These are phyloP conservation scores for Pleodorina starrii DNA, from an alignment of 139 green algal genomes.

Conservation along the genomic window DNA sequence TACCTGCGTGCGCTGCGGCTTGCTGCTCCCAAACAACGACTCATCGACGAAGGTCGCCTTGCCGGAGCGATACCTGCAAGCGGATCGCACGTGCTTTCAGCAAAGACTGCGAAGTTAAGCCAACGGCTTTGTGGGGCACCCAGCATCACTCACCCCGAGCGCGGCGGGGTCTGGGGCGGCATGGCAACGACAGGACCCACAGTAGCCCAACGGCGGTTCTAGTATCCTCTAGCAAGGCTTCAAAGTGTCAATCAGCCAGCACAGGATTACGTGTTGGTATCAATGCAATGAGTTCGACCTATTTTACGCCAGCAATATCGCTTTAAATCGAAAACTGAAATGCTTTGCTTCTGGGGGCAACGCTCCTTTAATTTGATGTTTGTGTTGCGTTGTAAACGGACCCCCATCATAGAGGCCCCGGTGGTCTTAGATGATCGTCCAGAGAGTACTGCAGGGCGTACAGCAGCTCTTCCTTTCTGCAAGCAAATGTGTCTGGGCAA, in stretches of 20 bases:
- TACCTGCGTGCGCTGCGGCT: conserved; percentile 27
- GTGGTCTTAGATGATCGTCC: conserved; percentile 27
- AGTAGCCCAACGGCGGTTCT: neutral
- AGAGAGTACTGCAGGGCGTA: too few relatives aligned
- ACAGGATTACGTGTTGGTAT: too few relatives aligned
- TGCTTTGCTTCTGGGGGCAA: too few relatives aligned
- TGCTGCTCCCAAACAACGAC: conserved; percentile 53
- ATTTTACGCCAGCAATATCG: too few relatives aligned
- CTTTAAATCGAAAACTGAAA: too few relatives aligned
- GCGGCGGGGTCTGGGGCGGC: conserved; percentile 42
- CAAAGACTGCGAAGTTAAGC: too few relatives aligned
- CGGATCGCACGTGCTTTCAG: neutral
- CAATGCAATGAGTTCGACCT: too few relatives aligned
- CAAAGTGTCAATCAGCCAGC: too few relatives aligned
- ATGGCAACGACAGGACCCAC: conserved; percentile 10
- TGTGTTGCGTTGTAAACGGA: too few relatives aligned
- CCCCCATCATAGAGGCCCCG: neutral
- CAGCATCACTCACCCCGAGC: conserved; percentile 6
- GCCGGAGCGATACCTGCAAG: conserved; percentile 32
- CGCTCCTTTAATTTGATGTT: too few relatives aligned
- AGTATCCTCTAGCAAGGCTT: neutral
- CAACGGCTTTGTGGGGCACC: neutral
- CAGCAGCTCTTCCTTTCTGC: neutral
- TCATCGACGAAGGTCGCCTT: conserved; percentile 64
- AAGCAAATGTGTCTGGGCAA: too few relatives aligned